Base-by-base conservation (phyloP, 768 basidiomycete genomes). In the Paxillus involutus region DNA sequence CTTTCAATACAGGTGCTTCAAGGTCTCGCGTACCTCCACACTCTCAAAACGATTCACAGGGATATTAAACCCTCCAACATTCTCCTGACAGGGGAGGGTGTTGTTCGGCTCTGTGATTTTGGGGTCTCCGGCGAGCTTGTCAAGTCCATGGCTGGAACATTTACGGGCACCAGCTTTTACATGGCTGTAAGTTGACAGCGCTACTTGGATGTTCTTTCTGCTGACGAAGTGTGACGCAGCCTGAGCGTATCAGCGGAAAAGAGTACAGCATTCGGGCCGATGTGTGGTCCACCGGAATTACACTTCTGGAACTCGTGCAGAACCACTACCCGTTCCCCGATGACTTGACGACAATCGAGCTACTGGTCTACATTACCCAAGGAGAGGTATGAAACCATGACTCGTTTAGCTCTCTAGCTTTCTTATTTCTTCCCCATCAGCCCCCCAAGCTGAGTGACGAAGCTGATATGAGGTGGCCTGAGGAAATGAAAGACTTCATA, bases 261-360 rank as follows among this genome's bases (percentile, higher is more conserved):
- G 85, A 89, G 59, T 99, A 97, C 69, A 91, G 91, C 32, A 96
- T 97, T 64, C 86, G 92, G 53, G 92, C 95, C 36, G 95, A 99
- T 68, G 95, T 99, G 21, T 99, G 97, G 97, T 98, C 95, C 1
- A 89, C 94, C 13, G 97, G 96, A 21, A 88, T 99, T 43, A 91
- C 94, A 0, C 79, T 99, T 33, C 80, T 98, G 61, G 97, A 98
- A 73, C 83, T 99, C 21, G 90, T 95, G 6, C 84, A 91, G 65
- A 97, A 96, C 63, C 84, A 89, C 40, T 98, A 97, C 78, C 97
- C 97, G 10, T 98, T 97, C 76, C 90, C 94, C 3, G 84, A 81
- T 36, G 93, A 97, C 66, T 78, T 97, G 29, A 86, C 91, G 6
- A 86, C 92, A n/a, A 96, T 98, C 69, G 96, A 98, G 66, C 77